Evolutionary conservation across 805 yeast genomes (phyloP), one percentile per base, ranked within the genome.

Genomic region (Metschnikowia reukaufii): DNA sequence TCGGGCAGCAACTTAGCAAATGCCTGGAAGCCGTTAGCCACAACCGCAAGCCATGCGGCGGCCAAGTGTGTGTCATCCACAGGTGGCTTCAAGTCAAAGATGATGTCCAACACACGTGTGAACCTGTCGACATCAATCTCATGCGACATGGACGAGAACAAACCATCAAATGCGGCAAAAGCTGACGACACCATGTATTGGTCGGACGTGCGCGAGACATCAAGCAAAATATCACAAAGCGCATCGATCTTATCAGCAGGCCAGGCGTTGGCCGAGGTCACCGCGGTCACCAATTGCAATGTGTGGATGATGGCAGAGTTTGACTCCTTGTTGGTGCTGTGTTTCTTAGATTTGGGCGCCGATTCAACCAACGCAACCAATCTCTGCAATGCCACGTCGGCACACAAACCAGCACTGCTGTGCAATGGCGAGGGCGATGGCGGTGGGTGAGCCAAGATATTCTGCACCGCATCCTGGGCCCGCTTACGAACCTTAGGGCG

Each of bases 401-500:
- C 87, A 53, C 89, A 82, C 40, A 81, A 60, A 1, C 72, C 63
- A n/a, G 90, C 74, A 6, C 88, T 96, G 33, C 88, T 84, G 62
- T 92, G 97, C 34, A 81, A 84, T 4, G 83, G 76, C 12, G 83
- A 75, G 7, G 96, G 92, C 9, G 90, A 86, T 0, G 86, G 76
- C 9, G 96, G 95, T 2, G 87, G 84, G 51, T 77, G 77, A 2
- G 68, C 54, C 50, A 94, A 70, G 25, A 94, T 71, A 3, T 73
- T 76, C 40, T 76, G 68, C n/a, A 94, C 76, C 1, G 97, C 87
- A 48, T 94, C 99, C 59, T 84, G 86, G 1, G 98, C 96, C 72
- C 97, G 84, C 78, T 86, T 88, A 65, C 99, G 82, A 10, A 94
- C 96, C 60, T 94, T 94, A 31, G 99, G 99, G 62, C 98, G 81